phyloP scores from a whole-genome alignment of 495 filamentous ascomycete genomes.

The Aspergillus homomorphus region DNA sequence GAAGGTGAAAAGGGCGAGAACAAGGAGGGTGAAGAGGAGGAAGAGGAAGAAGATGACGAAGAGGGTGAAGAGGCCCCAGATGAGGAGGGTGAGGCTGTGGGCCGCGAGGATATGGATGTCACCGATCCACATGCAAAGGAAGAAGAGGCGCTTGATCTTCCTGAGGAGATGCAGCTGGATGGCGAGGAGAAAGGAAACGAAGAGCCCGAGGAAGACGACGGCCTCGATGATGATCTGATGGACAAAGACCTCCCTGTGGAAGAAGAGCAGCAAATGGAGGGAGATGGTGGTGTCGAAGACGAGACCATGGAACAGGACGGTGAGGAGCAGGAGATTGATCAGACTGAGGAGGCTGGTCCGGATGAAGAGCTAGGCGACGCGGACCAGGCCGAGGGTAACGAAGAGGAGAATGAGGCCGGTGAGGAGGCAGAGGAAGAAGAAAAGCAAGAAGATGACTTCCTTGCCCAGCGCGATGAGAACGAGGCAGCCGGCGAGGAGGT shows the following conservation, averaged over 20 bases:
- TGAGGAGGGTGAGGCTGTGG: conserved; percentile 60
- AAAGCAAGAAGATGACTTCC: conserved; percentile 42
- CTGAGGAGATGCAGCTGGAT: conserved; percentile 69
- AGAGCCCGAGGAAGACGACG: conserved; percentile 62
- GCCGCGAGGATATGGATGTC: conserved; percentile 58
- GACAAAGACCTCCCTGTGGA: conserved; percentile 60
- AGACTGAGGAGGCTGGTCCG: conserved; percentile 37
- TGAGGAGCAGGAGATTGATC: conserved; percentile 39
- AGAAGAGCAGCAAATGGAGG: conserved; percentile 30
- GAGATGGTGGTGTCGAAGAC: conserved; percentile 38
- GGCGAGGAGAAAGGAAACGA: conserved; percentile 60
- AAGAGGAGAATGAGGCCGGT: conserved; percentile 54
- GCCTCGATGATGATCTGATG: conserved; percentile 62
- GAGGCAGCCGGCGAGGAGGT: conserved; percentile 46
- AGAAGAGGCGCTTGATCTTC: conserved; percentile 60
- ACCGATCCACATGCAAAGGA: conserved; percentile 73
- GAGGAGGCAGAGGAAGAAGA: conserved; percentile 45
- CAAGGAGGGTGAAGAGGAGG: conserved; percentile 45
- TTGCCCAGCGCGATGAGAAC: conserved; percentile 42
- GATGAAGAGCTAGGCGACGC: conserved; percentile 31
- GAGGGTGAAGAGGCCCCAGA: conserved; percentile 56
- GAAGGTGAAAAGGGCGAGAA: conserved; percentile 48
- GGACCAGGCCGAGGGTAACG: conserved; percentile 29
- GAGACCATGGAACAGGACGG: conserved; percentile 19
- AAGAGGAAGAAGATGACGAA: conserved; percentile 53